Conservation (phyloP, 176 grass and related monocot genomes). For the Areca catechu region DNA sequence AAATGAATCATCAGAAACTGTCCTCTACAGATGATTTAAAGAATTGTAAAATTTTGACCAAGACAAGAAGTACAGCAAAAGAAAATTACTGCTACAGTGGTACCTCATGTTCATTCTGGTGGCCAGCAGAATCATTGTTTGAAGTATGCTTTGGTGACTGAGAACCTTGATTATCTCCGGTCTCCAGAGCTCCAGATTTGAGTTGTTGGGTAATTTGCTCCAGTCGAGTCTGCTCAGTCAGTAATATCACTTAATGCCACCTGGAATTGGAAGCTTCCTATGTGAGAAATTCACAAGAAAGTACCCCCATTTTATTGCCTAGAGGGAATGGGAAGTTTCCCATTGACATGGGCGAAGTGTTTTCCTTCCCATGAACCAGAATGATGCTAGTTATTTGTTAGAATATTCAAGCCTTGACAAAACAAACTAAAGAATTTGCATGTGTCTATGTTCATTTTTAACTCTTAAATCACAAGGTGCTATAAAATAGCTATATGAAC, state of each 20-base stretch:
- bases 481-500: too few relatives aligned
- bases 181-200: constrained; percentile 43
- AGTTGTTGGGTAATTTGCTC: constrained; percentile 80
- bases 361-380: not conserved
- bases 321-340: constrained; percentile 6
- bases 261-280: constrained; percentile 56
- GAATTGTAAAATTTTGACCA: too few relatives aligned
- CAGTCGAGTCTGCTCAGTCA: constrained; percentile 80
- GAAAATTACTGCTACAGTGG: constrained; percentile 2
- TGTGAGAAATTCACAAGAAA: constrained; percentile 50
- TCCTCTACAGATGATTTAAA: too few relatives aligned
- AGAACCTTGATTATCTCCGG: constrained; percentile 33
- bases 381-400: too few relatives aligned
- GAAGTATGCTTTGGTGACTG: constrained; percentile 26
- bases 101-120: constrained; percentile 51
- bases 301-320: constrained; percentile 13
- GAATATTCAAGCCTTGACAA: too few relatives aligned
- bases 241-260: constrained; percentile 74
- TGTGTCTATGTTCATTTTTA: too few relatives aligned
- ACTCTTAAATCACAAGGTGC: too few relatives aligned
- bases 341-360: not conserved
- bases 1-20: too few relatives aligned
- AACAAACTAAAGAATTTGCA: too few relatives aligned
- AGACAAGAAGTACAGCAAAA: too few relatives aligned
- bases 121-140: constrained; percentile 24